phyloP scores from a whole-genome alignment of 352 stramenopile genomes.

The Globisporangium heterothallicum region DNA sequence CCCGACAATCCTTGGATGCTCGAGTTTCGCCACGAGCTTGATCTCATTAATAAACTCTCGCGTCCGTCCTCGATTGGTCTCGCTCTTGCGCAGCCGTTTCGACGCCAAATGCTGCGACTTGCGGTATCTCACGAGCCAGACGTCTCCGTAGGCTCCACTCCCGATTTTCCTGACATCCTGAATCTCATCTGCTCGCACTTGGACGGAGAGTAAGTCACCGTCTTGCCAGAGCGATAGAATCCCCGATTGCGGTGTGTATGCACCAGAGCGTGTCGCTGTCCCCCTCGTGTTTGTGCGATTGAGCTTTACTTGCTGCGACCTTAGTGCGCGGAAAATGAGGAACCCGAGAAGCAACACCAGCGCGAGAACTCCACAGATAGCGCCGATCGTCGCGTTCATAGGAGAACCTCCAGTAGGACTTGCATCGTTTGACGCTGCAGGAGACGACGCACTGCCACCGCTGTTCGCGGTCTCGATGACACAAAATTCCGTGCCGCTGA shows the following conservation, averaged over 20 bases:
- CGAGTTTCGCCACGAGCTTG: conserved; percentile 1
- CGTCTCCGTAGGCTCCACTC: not conserved
- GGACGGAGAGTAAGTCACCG: conserved; percentile 28
- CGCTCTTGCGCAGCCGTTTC: not conserved
- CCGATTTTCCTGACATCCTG: conserved; percentile 6
- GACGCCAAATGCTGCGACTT: not conserved
- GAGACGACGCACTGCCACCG: not conserved
- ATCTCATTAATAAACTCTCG: not conserved
- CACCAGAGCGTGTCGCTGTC: no score
- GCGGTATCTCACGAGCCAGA: conserved; percentile 12
- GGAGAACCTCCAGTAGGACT: conserved; percentile 1
- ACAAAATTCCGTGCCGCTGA: conserved; percentile 1
- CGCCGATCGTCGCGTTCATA: no score
- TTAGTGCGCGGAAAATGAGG: no score
- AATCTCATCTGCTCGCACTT: conserved; percentile 13
- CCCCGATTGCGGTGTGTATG: not conserved
- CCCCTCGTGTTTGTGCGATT: no score
- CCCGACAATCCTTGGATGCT: not conserved
- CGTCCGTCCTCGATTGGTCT: not conserved
- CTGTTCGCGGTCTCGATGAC: not conserved
- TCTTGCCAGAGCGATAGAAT: conserved; percentile 30
- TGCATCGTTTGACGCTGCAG: no score
- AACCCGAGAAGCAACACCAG: no score
- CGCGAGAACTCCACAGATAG: no score
- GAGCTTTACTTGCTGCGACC: no score